Conservation (phyloP, 306 rosid genomes). For the Glycine soja region DNA sequence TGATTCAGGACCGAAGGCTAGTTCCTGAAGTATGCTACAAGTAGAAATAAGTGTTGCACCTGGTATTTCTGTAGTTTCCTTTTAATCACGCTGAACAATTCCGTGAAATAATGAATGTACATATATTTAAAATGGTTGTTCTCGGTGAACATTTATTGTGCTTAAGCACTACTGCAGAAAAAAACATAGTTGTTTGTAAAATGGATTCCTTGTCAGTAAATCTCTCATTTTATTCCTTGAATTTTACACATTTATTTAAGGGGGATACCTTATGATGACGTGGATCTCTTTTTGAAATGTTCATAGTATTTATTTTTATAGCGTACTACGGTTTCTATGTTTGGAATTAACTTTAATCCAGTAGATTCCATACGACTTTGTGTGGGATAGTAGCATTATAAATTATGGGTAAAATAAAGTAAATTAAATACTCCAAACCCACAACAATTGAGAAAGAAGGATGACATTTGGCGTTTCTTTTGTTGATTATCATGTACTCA, state of each 20-base stretch:
- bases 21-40: conserved; percentile 1
- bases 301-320: too few relatives aligned
- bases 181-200: neutral
- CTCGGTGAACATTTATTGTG: neutral
- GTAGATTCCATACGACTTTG: too few relatives aligned
- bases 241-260: neutral
- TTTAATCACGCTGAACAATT: conserved; percentile 28
- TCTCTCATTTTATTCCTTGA: neutral
- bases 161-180: neutral
- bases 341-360: too few relatives aligned
- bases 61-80: neutral
- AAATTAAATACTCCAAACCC: too few relatives aligned
- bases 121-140: conserved; percentile 2
- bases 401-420: too few relatives aligned
- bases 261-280: too few relatives aligned
- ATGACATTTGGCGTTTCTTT: too few relatives aligned
- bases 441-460: too few relatives aligned
- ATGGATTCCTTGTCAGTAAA: neutral
- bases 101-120: conserved; percentile 27
- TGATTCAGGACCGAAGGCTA: conserved; percentile 11
- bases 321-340: too few relatives aligned
- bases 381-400: too few relatives aligned
- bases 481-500: too few relatives aligned
- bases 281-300: too few relatives aligned
- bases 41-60: neutral